These are phyloP conservation scores for Leccinellum luteum DNA, from an alignment of 768 basidiomycete species.

Conservation along the genomic window DNA sequence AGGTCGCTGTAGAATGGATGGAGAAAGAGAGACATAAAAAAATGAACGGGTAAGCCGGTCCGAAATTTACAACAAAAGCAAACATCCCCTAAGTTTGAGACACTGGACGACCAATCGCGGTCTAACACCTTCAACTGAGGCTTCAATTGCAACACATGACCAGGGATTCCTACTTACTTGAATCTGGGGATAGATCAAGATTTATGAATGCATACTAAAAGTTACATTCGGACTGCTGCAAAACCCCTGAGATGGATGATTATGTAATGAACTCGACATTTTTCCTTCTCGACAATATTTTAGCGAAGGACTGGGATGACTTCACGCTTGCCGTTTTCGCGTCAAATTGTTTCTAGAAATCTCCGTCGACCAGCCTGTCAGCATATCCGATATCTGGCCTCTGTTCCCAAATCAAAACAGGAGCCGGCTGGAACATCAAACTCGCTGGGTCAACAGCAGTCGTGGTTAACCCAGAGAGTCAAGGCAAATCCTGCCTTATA, in stretches of 20 bases:
- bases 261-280: not conserved
- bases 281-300: not conserved
- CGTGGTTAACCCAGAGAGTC: conserved; percentile 57
- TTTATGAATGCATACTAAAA: no score
- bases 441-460: conserved; percentile 27
- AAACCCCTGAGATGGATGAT: not conserved
- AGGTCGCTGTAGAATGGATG: conserved; percentile 24
- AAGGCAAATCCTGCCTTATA: conserved; percentile 47
- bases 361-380: conserved; percentile 8
- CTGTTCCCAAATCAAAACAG: conserved; percentile 6
- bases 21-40: conserved; percentile 22
- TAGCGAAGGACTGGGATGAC: conserved; percentile 8
- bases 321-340: conserved; percentile 12
- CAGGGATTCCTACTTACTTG: no score
- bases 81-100: not conserved
- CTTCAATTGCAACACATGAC: no score
- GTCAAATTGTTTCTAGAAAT: conserved; percentile 8
- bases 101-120: no score
- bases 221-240: no score
- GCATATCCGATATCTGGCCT: conserved; percentile 11
- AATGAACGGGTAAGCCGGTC: not conserved
- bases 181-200: no score
- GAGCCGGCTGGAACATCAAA: conserved; percentile 3
- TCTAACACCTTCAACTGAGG: no score
- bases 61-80: not conserved